phyloP scores from a whole-genome alignment of 441 rosid genomes.

The Jatropha podagrica region DNA sequence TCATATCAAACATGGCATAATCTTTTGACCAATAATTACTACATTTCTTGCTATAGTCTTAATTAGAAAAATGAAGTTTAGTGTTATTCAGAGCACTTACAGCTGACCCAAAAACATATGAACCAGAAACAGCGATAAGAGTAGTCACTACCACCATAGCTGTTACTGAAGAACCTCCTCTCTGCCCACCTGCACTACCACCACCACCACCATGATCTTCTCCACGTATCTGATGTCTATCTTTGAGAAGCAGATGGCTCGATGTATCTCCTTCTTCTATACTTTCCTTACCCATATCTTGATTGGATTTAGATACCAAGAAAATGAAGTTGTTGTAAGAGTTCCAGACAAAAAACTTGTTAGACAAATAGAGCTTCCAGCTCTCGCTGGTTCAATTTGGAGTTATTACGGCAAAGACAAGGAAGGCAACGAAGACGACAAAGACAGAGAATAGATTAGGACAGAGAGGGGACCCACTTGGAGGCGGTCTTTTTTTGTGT shows the following conservation, averaged over 20 bases:
- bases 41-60: neutral
- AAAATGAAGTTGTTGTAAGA: neutral
- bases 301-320: neutral
- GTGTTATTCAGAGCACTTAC: constrained; percentile 27
- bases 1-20: no score
- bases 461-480: neutral
- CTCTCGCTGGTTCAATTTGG: neutral
- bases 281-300: constrained; percentile 19
- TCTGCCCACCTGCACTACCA: constrained; percentile 8
- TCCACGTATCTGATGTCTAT: constrained; percentile 16
- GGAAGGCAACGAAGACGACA: no score
- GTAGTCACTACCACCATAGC: constrained; percentile 41
- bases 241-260: constrained; percentile 28
- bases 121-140: constrained; percentile 57
- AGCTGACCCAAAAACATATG: constrained; percentile 49
- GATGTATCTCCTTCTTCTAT: constrained; percentile 25
- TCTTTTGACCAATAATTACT: no score
- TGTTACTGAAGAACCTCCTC: constrained; percentile 35
- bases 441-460: no score
- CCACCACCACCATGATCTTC: constrained; percentile 1
- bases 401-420: neutral
- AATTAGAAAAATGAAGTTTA: neutral
- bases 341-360: neutral
- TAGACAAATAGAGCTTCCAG: neutral
- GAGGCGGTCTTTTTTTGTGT: no score